Conservation (phyloP, 2,329 filamentous ascomycete species). For the Cladosporium sp. region DNA sequence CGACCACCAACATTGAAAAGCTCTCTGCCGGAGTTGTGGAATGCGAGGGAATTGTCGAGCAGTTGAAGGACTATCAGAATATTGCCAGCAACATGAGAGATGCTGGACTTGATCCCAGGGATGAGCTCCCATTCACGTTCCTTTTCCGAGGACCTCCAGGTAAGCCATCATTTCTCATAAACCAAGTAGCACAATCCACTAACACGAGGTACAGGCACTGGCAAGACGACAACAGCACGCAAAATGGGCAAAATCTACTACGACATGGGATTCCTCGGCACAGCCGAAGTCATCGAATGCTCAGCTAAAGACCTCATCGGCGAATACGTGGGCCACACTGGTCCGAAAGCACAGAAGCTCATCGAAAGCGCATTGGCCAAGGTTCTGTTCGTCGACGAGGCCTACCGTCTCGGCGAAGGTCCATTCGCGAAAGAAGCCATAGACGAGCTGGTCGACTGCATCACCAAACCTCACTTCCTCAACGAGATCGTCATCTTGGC, state of each 20-base stretch:
- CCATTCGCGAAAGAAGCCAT: conserved; percentile 55
- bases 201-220: conserved; percentile 49
- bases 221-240: conserved; percentile 69
- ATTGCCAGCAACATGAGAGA: conserved; percentile 49
- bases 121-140: conserved; percentile 63
- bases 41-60: conserved; percentile 50
- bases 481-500: conserved; percentile 64
- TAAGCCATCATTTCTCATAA: conserved; percentile 34
- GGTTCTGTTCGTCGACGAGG: conserved; percentile 69
- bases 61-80: conserved; percentile 54
- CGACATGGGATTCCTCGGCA: conserved; percentile 64
- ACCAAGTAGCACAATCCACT: too few relatives aligned
- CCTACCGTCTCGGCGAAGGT: conserved; percentile 55
- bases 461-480: conserved; percentile 55
- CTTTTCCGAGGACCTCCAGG: conserved; percentile 64
- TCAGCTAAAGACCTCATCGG: conserved; percentile 68
- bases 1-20: conserved; percentile 46
- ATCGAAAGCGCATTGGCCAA: conserved; percentile 61
- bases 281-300: conserved; percentile 58
- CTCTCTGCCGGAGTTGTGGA: conserved; percentile 60
- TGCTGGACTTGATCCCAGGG: conserved; percentile 52
- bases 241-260: conserved; percentile 74
- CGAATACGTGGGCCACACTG: conserved; percentile 65
- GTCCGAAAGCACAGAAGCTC: conserved; percentile 58
- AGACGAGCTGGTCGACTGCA: conserved; percentile 48